Percentiles rank a stretch among this genome's conserved stretches.
phyloP scores from a whole-genome alignment of 2,329 filamentous ascomycete species.

The Claviceps humidiphila region DNA sequence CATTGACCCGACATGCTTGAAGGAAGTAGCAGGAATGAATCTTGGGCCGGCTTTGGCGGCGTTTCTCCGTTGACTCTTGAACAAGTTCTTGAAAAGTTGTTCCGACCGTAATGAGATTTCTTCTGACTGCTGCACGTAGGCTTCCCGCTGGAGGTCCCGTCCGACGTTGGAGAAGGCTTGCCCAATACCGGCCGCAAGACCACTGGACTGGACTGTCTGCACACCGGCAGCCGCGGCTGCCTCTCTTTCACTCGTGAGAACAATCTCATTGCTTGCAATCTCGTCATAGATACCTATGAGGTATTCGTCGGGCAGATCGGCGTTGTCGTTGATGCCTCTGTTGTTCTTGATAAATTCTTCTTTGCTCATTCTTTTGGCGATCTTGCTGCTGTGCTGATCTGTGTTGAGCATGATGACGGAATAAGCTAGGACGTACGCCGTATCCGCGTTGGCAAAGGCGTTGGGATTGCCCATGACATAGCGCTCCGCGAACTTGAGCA shows the following conservation, averaged over 20 bases:
- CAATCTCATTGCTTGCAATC: slow-evolving; percentile 83
- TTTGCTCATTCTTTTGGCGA: slow-evolving; percentile 77
- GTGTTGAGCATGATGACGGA: slow-evolving; percentile 96
- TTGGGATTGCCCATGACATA: slow-evolving; percentile 94
- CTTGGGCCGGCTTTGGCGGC: slow-evolving; percentile 53
- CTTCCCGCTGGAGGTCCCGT: slow-evolving; percentile 81
- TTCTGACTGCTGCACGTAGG: slow-evolving; percentile 87
- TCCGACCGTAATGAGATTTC: slow-evolving; percentile 65
- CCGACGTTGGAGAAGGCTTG: slow-evolving; percentile 86
- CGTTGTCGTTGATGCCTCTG: slow-evolving; percentile 91
- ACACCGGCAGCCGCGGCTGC: slow-evolving; percentile 69
- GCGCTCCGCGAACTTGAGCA: slow-evolving; percentile 96
- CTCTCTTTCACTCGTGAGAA: slow-evolving; percentile 82
- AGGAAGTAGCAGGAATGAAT: slow-evolving; percentile 88
- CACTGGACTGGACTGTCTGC: slow-evolving; percentile 42
- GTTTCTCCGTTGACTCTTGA: slow-evolving; percentile 77
- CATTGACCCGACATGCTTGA: slow-evolving; percentile 93
- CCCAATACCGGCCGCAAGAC: slow-evolving; percentile 66
- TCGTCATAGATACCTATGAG: slow-evolving; percentile 83
- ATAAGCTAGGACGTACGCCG: slow-evolving; percentile 89
- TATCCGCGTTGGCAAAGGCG: slow-evolving; percentile 95
- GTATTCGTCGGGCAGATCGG: slow-evolving; percentile 87
- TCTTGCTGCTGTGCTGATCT: slow-evolving; percentile 82
- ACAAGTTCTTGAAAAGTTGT: slow-evolving; percentile 85
- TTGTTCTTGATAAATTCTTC: slow-evolving; percentile 99